Conservation (phyloP, 1,139 yeast species). For the Arxiozyma slooffiae region DNA sequence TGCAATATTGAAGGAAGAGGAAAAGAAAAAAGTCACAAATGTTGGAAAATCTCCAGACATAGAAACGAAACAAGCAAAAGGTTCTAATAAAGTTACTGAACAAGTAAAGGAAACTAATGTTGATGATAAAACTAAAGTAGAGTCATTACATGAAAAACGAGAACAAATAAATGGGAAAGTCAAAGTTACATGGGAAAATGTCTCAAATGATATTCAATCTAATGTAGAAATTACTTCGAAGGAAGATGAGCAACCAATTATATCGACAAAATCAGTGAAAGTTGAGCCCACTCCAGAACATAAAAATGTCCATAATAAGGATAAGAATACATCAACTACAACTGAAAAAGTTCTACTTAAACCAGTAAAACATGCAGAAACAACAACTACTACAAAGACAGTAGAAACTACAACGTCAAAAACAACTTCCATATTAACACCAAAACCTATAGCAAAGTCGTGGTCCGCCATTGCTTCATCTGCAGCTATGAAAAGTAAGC, state of each 20-base stretch:
- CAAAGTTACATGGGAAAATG: neutral
- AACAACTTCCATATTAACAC: constrained; percentile 8
- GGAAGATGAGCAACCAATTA: neutral
- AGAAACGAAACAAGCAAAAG: neutral
- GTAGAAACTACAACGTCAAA: neutral
- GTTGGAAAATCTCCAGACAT: neutral
- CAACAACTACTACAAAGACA: neutral
- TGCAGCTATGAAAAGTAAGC: constrained; percentile 19
- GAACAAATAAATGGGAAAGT: neutral
- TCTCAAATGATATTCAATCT: neutral
- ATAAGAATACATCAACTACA: neutral
- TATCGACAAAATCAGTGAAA: neutral
- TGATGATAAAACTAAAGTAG: neutral
- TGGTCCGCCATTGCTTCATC: constrained; percentile 31
- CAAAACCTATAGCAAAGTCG: constrained; percentile 21
- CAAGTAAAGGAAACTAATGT: neutral
- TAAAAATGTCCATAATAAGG: too few relatives aligned
- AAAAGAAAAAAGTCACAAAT: neutral
- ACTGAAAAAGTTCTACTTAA: neutral
- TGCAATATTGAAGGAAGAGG: neutral
- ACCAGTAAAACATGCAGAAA: constrained; percentile 4
- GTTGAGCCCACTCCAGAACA: neutral
- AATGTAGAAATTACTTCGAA: neutral
- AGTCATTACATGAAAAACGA: neutral
- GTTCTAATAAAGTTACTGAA: neutral